These are phyloP conservation scores for Mycena rosella DNA, from an alignment of 768 basidiomycete genomes.

Conservation along the genomic window DNA sequence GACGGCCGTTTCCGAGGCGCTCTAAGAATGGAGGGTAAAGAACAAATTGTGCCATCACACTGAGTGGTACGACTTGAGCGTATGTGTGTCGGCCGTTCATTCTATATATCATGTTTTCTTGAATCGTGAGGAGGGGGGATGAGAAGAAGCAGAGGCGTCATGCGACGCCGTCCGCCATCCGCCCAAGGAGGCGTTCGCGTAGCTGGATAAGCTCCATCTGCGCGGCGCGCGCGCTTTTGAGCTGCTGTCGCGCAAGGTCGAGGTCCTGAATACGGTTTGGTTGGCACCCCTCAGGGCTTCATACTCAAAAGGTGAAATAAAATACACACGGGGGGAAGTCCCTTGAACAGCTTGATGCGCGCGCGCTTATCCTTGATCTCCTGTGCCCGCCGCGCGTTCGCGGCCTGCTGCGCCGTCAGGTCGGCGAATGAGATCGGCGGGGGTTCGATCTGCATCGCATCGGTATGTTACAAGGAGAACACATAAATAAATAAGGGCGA, in stretches of 20 bases:
- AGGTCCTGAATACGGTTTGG: constrained; percentile 51
- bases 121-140: no score
- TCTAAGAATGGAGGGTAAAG: no score
- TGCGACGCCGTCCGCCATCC: constrained; percentile 59
- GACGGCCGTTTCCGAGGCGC: no score
- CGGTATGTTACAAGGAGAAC: background rate
- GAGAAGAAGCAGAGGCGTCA: no score
- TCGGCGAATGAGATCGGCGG: constrained; percentile 54
- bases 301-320: no score
- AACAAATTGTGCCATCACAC: no score
- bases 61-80: no score
- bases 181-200: constrained; percentile 59
- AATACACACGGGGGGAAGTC: constrained; percentile 57
- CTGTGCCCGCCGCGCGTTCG: constrained; percentile 51
- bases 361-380: constrained; percentile 58
- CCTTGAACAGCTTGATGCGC: constrained; percentile 61
- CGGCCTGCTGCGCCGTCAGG: constrained; percentile 54
- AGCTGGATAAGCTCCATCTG: constrained; percentile 62
- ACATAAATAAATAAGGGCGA: background rate
- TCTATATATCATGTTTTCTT: no score
- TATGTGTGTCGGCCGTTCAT: no score
- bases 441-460: constrained; percentile 43
- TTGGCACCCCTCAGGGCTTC: no score
- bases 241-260: constrained; percentile 58
- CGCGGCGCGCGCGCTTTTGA: constrained; percentile 55